Evolutionary conservation across 2,329 filamentous ascomycete genomes (phyloP), one percentile per base, ranked within the genome.

Genomic region (Conoideocrella luteorostrata): DNA sequence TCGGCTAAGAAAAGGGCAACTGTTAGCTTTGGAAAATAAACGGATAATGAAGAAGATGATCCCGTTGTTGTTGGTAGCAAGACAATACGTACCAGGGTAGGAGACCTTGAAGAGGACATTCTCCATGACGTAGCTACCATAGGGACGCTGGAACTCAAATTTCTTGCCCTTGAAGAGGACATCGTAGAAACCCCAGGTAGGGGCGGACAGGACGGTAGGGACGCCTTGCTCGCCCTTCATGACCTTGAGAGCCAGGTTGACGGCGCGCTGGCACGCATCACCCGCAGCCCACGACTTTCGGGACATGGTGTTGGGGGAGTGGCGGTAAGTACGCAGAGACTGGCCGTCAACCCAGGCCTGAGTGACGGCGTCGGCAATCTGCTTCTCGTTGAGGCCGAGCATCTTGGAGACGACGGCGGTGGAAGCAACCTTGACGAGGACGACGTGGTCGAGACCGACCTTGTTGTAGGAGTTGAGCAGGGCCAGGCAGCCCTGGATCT

Each of bases 31-130:
- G 5, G 7, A 2, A 33, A n/a, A 4, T 7, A 10, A 36, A 7
- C 29, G 11, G 41, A n/a, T 2, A 11, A 12, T 6, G 38, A 5
- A 7, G 38, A 7, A n/a, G 9, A 13, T 17, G 4, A 17, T 15
- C n/a, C n/a, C n/a, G 3, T 15, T 23, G 11, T n/a, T 12, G 18
- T 15, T 15, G 18, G 35, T 15, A 34, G 39, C 18, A 2, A 13
- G 15, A 12, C 12, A n/a, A n/a, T n/a, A 64, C 77, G 64, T 74
- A 88, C 86, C 86, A 61, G 91, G 91, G 67, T 96, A 97, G 36
- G 93, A 98, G 48, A 98, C 93, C 80, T 98, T 98, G 84, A 98
- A 98, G 52, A 98, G 82, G 48, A 98, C 89, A 62, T 97, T 98
- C 81, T 98, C 93, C 93, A 98, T 98, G 54, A 98, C 93, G 68